Percentiles rank a stretch among this genome's conserved stretches.
These are phyloP conservation scores for Salix udensis DNA, from an alignment of 345 rosid genomes.

Conservation along the genomic window DNA sequence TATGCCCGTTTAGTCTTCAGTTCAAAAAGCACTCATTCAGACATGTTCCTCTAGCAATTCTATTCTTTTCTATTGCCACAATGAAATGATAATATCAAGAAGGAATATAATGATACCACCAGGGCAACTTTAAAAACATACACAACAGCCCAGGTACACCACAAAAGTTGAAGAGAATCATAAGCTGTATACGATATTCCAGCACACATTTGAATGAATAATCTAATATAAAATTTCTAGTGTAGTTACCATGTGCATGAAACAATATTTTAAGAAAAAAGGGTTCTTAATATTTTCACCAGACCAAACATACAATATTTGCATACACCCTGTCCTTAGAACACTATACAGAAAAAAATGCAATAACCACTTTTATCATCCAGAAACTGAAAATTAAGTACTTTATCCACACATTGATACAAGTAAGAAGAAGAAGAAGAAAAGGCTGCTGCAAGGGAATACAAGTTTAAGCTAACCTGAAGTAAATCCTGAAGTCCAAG, in stretches of 20 bases:
- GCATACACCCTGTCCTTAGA: not conserved
- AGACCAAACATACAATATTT: not conserved
- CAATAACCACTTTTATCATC: not conserved
- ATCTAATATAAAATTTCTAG: not conserved
- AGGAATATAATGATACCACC: not conserved
- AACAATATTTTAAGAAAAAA: not conserved
- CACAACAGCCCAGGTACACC: not conserved
- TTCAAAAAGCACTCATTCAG: not conserved
- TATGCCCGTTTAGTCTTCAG: not conserved
- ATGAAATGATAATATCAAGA: not conserved
- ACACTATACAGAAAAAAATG: not conserved
- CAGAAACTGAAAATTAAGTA: not conserved
- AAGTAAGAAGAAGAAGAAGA: not conserved
- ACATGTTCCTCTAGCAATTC: not conserved
- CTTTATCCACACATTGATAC: not conserved
- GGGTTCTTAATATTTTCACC: not conserved
- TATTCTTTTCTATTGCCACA: not conserved
- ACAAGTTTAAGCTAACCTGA: constrained; percentile 46
- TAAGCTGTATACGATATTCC: not conserved
- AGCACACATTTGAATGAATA: not conserved
- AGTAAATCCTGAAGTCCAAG: constrained; percentile 72
- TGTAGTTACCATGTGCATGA: not conserved
- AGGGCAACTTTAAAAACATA: not conserved
- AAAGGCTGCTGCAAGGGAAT: not conserved
- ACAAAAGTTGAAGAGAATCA: not conserved